Evolutionary conservation across 1,139 yeast genomes (phyloP).

Genomic region (Candida freyschussii): DNA sequence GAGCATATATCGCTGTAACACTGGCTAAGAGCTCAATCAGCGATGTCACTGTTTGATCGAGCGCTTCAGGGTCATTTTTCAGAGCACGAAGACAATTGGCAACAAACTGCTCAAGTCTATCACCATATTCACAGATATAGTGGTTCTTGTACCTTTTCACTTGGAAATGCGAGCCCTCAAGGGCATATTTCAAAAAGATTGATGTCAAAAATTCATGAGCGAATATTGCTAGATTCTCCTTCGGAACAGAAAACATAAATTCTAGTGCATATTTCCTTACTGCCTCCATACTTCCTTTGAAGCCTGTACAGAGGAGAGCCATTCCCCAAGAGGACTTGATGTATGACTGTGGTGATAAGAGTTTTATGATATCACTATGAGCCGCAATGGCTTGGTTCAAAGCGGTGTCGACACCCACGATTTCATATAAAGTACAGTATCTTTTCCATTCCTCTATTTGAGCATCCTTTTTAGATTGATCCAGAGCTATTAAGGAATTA

Average conservation of each 20-base stretch:
- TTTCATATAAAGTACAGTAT: constrained; percentile 70
- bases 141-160: constrained; percentile 27
- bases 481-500: constrained; percentile 46
- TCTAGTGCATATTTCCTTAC: constrained; percentile 63
- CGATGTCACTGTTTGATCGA: constrained; percentile 28
- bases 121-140: constrained; percentile 55
- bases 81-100: constrained; percentile 38
- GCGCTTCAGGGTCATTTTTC: constrained; percentile 28
- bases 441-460: constrained; percentile 62
- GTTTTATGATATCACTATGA: constrained; percentile 50
- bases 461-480: constrained; percentile 25
- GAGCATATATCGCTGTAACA: constrained; percentile 56
- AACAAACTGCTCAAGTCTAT: constrained; percentile 44
- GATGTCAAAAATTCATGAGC: constrained; percentile 46
- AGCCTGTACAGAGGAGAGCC: constrained; percentile 68
- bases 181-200: constrained; percentile 55
- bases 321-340: constrained; percentile 71
- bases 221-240: constrained; percentile 41
- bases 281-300: constrained; percentile 74
- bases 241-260: constrained; percentile 47
- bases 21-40: constrained; percentile 41
- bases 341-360: constrained; percentile 47
- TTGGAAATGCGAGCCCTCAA: constrained; percentile 60
- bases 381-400: constrained; percentile 86
- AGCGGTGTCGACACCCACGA: constrained; percentile 80